Percentiles rank a stretch among this genome's conserved stretches.
phyloP scores from a whole-genome alignment of 768 basidiomycete species.

The Amanita rubescens region DNA sequence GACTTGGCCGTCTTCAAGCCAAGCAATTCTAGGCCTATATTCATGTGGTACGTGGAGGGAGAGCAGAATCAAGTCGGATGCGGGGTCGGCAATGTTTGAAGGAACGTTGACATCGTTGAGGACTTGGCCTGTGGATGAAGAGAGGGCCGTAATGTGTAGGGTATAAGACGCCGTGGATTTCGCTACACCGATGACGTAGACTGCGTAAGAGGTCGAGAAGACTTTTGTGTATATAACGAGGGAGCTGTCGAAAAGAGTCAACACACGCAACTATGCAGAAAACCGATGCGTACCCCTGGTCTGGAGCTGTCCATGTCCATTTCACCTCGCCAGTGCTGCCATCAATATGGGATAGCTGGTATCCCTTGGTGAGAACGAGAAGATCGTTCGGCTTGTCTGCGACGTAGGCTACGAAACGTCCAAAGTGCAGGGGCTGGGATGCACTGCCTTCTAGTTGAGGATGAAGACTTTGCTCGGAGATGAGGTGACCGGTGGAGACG shows the following conservation, averaged over 20 bases:
- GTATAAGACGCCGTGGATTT: slow-evolving; percentile 49
- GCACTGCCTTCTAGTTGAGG: slow-evolving; percentile 29
- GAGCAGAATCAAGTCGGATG: slow-evolving; percentile 24
- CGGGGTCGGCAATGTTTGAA: slow-evolving; percentile 34
- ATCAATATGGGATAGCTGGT: slow-evolving; percentile 46
- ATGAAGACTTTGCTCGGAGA: slow-evolving; percentile 61
- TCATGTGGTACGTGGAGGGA: slow-evolving; percentile 13
- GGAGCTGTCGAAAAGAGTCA: slow-evolving; percentile 36
- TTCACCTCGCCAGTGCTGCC: slow-evolving; percentile 40
- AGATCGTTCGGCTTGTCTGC: slow-evolving; percentile 18
- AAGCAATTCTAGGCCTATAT: slow-evolving; percentile 30
- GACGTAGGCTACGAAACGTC: slow-evolving; percentile 41
- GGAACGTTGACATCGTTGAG: slow-evolving; percentile 44
- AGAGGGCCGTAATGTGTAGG: slow-evolving; percentile 59
- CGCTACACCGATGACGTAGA: slow-evolving; percentile 53
- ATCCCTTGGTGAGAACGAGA: slow-evolving; percentile 54
- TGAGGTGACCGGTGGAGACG: slow-evolving; percentile 48
- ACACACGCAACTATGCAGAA: not conserved
- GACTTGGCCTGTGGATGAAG: slow-evolving; percentile 44
- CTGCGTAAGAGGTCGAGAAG: slow-evolving; percentile 37
- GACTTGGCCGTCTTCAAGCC: slow-evolving; percentile 47
- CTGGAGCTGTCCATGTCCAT: slow-evolving; percentile 72
- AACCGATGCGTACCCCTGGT: slow-evolving; percentile 49
- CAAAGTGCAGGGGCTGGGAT: slow-evolving; percentile 49
- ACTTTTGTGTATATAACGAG: slow-evolving; percentile 60